A percentile compares a stretch with the other conserved stretches of the same genome.
These are phyloP conservation scores for Beauveria pseudobassiana DNA, from an alignment of 2,329 filamentous ascomycete genomes.

Conservation along the genomic window DNA sequence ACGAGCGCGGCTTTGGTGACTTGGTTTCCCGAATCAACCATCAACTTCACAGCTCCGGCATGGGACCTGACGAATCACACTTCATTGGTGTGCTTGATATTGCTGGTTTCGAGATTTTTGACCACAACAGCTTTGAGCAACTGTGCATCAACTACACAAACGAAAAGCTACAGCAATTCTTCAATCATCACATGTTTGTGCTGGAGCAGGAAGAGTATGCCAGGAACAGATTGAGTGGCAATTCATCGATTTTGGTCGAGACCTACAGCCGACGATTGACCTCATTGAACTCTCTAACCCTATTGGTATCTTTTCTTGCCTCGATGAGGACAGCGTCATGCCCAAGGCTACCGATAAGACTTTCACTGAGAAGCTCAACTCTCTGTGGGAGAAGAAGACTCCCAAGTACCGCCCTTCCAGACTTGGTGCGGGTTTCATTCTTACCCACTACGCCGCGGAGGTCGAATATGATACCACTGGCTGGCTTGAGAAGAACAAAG, in stretches of 20 bases:
- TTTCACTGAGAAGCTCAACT: conserved; percentile 96
- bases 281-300: conserved; percentile 93
- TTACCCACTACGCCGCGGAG: conserved; percentile 96
- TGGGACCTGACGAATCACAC: conserved; percentile 78
- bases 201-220: conserved; percentile 98
- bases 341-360: conserved; percentile 95
- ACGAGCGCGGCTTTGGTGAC: conserved; percentile 91
- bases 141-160: conserved; percentile 99
- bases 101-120: conserved; percentile 97
- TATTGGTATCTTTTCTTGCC: conserved; percentile 96
- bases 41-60: conserved; percentile 79
- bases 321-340: conserved; percentile 98
- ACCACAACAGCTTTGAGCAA: conserved; percentile 97
- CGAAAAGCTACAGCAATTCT: conserved; percentile 98
- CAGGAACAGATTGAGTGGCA: conserved; percentile 98
- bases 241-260: conserved; percentile 97
- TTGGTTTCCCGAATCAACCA: conserved; percentile 86
- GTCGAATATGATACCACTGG: conserved; percentile 93
- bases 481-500: conserved; percentile 99
- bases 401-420: conserved; percentile 86
- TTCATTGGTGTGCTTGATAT: conserved; percentile 99
- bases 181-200: conserved; percentile 99
- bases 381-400: conserved; percentile 92
- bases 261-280: conserved; percentile 95
- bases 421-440: conserved; percentile 83